Evolutionary conservation across 2,329 filamentous ascomycete species (phyloP).

Genomic region (Fusarium brachygibbosum): DNA sequence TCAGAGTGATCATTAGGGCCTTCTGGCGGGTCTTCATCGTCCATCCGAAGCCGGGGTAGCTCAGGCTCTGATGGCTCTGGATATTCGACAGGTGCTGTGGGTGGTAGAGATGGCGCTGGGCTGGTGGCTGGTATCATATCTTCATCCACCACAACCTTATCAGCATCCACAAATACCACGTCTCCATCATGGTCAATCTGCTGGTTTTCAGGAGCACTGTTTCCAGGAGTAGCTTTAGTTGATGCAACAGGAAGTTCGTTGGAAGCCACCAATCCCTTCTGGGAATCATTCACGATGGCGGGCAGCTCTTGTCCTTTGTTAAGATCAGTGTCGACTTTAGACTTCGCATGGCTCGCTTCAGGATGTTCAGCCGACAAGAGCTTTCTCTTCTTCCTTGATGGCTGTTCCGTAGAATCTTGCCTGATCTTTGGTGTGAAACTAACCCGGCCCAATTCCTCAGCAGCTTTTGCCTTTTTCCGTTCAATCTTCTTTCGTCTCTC

Average conservation of each 20-base stretch:
- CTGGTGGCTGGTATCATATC: constrained; percentile 59
- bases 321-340: not conserved
- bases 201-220: constrained; percentile 28
- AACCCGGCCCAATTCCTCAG: constrained; percentile 59
- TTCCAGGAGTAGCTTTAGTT: constrained; percentile 53
- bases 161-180: constrained; percentile 15
- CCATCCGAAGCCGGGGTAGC: constrained; percentile 50
- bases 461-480: constrained; percentile 57
- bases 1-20: constrained; percentile 39
- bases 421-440: constrained; percentile 51
- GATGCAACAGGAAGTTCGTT: constrained; percentile 49
- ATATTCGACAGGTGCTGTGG: constrained; percentile 40
- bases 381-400: constrained; percentile 49
- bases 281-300: constrained; percentile 45
- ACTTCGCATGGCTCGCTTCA: not conserved
- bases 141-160: constrained; percentile 47
- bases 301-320: constrained; percentile 33
- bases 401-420: constrained; percentile 41
- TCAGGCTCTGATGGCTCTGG: constrained; percentile 52
- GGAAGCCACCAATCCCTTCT: constrained; percentile 45
- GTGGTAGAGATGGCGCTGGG: constrained; percentile 52
- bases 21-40: constrained; percentile 31
- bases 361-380: constrained; percentile 7
- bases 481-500: constrained; percentile 56
- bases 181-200: constrained; percentile 30